phyloP scores from a whole-genome alignment of 805 yeast species.

The Candida adriatica region DNA sequence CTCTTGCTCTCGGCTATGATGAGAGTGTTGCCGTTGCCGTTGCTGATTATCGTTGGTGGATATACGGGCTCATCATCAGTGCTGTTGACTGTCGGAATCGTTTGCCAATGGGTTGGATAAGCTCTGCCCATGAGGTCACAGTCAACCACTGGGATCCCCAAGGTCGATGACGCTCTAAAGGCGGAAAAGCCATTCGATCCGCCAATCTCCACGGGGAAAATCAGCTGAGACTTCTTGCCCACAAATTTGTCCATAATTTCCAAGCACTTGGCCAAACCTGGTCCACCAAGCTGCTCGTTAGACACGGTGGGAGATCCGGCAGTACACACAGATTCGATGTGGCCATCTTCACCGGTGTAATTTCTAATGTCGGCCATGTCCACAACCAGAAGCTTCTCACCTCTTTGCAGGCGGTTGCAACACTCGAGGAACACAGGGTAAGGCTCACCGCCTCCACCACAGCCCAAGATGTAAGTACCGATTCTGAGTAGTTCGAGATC shows the following conservation, averaged over 20 bases:
- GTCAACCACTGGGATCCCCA: slow-evolving; percentile 27
- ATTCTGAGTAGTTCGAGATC: slow-evolving; percentile 34
- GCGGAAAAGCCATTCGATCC: slow-evolving; percentile 33
- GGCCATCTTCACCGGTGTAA: slow-evolving; percentile 12
- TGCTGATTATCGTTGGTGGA: slow-evolving; percentile 24
- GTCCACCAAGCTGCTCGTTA: slow-evolving; percentile 27
- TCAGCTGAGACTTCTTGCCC: slow-evolving; percentile 26
- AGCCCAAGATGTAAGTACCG: slow-evolving; percentile 41
- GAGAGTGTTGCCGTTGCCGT: slow-evolving; percentile 35
- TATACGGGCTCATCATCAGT: slow-evolving; percentile 14
- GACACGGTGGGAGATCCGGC: slow-evolving; percentile 12
- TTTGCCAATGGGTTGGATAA: slow-evolving; percentile 37
- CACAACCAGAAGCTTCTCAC: slow-evolving; percentile 29
- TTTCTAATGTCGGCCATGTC: slow-evolving; percentile 16
- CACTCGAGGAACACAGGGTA: slow-evolving; percentile 27
- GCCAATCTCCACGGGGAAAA: slow-evolving; percentile 35
- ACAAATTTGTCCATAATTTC: slow-evolving; percentile 24
- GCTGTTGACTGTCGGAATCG: slow-evolving; percentile 18
- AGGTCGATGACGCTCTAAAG: slow-evolving; percentile 14
- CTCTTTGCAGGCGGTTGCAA: slow-evolving; percentile 21
- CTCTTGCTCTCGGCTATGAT: slow-evolving; percentile 26
- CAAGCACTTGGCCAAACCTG: slow-evolving; percentile 21
- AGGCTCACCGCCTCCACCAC: slow-evolving; percentile 46
- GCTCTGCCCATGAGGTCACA: slow-evolving; percentile 42
- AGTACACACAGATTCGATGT: slow-evolving; percentile 27